Evolutionary conservation across 305 asterid species (phyloP).

Genomic region (Fraxinus velutina): DNA sequence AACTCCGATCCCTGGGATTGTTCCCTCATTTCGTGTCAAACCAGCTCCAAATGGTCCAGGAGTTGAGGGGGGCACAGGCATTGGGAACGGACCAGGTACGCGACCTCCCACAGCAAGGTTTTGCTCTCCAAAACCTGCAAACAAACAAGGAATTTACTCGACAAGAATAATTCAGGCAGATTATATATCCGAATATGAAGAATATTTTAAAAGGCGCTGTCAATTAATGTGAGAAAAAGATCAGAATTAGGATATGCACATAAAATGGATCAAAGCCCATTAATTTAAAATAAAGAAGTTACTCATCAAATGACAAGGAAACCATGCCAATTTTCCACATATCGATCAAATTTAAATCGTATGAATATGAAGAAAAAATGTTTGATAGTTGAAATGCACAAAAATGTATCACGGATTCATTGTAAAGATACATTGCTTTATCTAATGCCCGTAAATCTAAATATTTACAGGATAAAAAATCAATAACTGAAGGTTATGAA

Average conservation of each 20-base stretch:
- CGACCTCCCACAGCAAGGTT: slow-evolving; percentile 52
- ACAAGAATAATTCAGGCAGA: neutral
- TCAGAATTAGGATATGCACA: neutral
- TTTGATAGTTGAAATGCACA: neutral
- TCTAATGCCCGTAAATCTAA: slow-evolving; percentile 9
- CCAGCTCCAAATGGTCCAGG: slow-evolving; percentile 88
- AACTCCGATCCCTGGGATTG: slow-evolving; percentile 94
- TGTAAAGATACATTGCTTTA: slow-evolving; percentile 1
- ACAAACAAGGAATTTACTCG: neutral
- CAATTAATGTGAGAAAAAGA: neutral
- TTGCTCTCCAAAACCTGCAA: slow-evolving; percentile 72
- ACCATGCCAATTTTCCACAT: neutral
- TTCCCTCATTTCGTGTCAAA: slow-evolving; percentile 82
- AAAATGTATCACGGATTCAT: slow-evolving; percentile 11
- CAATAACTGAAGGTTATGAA: slow-evolving; percentile 8
- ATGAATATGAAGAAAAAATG: neutral
- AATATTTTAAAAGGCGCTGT: neutral
- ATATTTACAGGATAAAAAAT: neutral
- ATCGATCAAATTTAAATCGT: neutral
- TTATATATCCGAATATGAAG: neutral
- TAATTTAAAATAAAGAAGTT: neutral
- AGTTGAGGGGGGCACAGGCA: slow-evolving; percentile 66
- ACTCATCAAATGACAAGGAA: neutral
- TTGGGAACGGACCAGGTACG: slow-evolving; percentile 54
- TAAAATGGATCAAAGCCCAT: slow-evolving; percentile 1